Evolutionary conservation across 2,329 filamentous ascomycete species (phyloP).

Genomic region (Fusarium secorum): DNA sequence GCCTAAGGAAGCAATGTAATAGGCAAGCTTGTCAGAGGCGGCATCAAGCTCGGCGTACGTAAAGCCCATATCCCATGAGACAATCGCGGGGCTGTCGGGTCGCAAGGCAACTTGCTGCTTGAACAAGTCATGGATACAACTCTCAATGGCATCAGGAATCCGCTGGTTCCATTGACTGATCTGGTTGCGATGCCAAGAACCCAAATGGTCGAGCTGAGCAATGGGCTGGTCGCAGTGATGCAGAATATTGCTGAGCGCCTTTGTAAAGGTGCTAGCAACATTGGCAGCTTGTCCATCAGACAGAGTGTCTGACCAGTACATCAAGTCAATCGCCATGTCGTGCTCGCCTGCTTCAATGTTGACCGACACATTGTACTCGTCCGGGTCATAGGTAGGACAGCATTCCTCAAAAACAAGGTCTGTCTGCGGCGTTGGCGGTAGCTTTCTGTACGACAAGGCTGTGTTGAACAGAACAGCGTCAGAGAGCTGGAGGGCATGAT

Average conservation of each 20-base stretch:
- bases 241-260: constrained; percentile 30
- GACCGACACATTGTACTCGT: constrained; percentile 35
- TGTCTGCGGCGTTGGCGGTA: constrained; percentile 8
- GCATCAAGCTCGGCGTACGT: constrained; percentile 32
- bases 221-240: constrained; percentile 9
- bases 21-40: constrained; percentile 20
- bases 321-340: constrained; percentile 33
- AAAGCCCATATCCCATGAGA: constrained; percentile 27
- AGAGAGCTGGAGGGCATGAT: constrained; percentile 36
- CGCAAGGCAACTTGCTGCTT: background rate
- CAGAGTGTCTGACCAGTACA: constrained; percentile 36
- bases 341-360: constrained; percentile 32
- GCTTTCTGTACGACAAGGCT: constrained; percentile 36
- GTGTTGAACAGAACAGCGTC: constrained; percentile 37
- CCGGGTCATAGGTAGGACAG: constrained; percentile 35
- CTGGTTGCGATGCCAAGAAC: background rate
- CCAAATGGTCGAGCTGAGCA: constrained; percentile 17
- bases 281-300: constrained; percentile 30
- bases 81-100: constrained; percentile 15
- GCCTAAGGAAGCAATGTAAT: constrained; percentile 2
- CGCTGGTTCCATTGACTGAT: constrained; percentile 17
- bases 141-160: constrained; percentile 10
- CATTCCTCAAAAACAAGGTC: constrained; percentile 35
- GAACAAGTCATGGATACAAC: constrained; percentile 26
- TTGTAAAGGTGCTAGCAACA: constrained; percentile 26